phyloP scores from a whole-genome alignment of 148 eudicot genomes.

The Vaccinium macrocarpon region DNA sequence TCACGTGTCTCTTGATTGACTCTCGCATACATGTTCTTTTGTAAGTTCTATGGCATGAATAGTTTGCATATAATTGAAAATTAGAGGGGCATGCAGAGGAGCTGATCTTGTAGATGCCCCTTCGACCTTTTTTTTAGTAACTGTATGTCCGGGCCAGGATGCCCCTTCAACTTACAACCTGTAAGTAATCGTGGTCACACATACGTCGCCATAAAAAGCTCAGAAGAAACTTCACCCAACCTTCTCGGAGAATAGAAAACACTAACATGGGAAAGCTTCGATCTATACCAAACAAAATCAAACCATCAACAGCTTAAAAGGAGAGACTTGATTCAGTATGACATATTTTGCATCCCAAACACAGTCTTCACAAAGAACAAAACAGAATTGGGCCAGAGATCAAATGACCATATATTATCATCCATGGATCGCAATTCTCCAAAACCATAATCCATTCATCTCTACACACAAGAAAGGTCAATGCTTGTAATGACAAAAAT shows the following conservation, averaged over 20 bases:
- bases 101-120: background rate
- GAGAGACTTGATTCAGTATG: background rate
- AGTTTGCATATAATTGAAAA: background rate
- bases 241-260: conserved; percentile 20
- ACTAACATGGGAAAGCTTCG: background rate
- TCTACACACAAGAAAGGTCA: background rate
- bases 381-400: background rate
- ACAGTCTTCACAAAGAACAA: background rate
- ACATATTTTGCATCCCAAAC: conserved; percentile 1
- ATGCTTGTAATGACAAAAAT: background rate
- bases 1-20: background rate
- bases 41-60: background rate
- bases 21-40: background rate
- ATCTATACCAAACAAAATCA: too few species aligned
- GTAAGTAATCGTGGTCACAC: background rate
- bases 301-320: background rate
- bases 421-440: background rate
- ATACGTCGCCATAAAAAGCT: conserved; percentile 55
- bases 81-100: background rate
- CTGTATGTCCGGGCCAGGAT: too few species aligned
- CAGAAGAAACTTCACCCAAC: conserved; percentile 63
- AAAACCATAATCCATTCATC: conserved; percentile 1
- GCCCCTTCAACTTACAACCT: background rate
- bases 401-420: background rate
- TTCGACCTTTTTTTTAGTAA: too few species aligned